These are phyloP conservation scores for Didymella pomorum DNA, from an alignment of 2,329 filamentous ascomycete genomes.

Conservation along the genomic window DNA sequence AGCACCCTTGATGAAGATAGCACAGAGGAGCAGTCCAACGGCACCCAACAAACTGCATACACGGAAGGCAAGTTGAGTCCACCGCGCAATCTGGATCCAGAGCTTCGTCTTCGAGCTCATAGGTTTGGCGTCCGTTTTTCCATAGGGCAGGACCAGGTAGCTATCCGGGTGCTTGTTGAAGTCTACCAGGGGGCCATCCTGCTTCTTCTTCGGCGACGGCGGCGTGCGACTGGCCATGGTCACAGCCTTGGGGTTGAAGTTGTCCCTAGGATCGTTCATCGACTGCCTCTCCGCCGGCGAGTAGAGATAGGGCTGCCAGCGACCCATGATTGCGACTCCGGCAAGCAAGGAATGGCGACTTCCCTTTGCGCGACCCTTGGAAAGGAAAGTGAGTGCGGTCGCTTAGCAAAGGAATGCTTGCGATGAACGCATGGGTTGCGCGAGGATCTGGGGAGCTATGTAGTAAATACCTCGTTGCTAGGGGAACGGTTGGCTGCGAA, in stretches of 20 bases:
- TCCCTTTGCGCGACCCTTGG: slow-evolving; percentile 34
- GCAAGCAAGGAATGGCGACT: slow-evolving; percentile 40
- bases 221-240: slow-evolving; percentile 79
- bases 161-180: slow-evolving; percentile 88
- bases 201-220: slow-evolving; percentile 68
- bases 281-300: slow-evolving; percentile 61
- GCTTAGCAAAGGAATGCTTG: slow-evolving; percentile 48
- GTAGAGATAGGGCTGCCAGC: slow-evolving; percentile 77
- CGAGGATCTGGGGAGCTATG: slow-evolving; percentile 38
- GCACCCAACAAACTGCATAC: slow-evolving; percentile 72
- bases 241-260: slow-evolving; percentile 87
- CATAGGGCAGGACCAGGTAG: slow-evolving; percentile 70
- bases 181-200: slow-evolving; percentile 77
- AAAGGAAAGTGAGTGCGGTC: slow-evolving; percentile 39
- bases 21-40: slow-evolving; percentile 74
- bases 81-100: slow-evolving; percentile 73
- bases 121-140: slow-evolving; percentile 66
- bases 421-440: slow-evolving; percentile 41
- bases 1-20: slow-evolving; percentile 77
- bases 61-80: slow-evolving; percentile 73
- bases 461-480: slow-evolving; percentile 38
- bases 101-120: slow-evolving; percentile 76
- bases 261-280: slow-evolving; percentile 53
- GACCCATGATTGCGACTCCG: slow-evolving; percentile 49
- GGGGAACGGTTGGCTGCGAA: slow-evolving; percentile 15